Evolutionary conservation across 2,329 filamentous ascomycete species (phyloP).

Genomic region (Aspergillus transmontanensis): DNA sequence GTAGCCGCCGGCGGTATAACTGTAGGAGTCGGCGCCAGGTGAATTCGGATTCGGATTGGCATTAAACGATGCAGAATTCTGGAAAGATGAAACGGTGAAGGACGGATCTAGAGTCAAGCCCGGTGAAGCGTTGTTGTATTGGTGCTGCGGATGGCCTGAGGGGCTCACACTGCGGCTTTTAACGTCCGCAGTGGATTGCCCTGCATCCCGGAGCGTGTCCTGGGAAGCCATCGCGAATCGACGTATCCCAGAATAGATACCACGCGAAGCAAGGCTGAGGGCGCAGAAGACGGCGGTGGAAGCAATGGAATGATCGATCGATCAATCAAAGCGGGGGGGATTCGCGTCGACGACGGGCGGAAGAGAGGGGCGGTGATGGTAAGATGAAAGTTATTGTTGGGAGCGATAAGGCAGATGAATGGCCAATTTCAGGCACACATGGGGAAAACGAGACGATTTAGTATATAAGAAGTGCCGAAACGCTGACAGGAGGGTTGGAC

Average conservation of each 20-base stretch:
- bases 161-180: constrained; percentile 47
- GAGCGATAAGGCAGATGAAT: constrained; percentile 7
- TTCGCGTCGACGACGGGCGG: constrained; percentile 7
- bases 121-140: constrained; percentile 37
- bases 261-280: constrained; percentile 22
- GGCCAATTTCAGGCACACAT: neutral
- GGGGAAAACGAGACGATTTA: neutral
- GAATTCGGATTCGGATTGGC: constrained; percentile 31
- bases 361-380: constrained; percentile 12
- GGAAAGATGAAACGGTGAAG: constrained; percentile 22
- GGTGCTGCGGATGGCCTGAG: constrained; percentile 45
- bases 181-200: constrained; percentile 39
- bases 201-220: constrained; percentile 36
- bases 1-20: constrained; percentile 37
- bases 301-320: neutral
- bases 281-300: constrained; percentile 12
- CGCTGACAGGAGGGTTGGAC: neutral
- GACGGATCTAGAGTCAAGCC: constrained; percentile 41
- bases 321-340: constrained; percentile 1
- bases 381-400: neutral
- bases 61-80: constrained; percentile 32
- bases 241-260: constrained; percentile 26
- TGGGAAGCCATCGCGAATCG: constrained; percentile 34
- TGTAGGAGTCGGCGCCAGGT: constrained; percentile 37
- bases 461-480: neutral